Evolutionary conservation across 1,284 basidiomycete species (phyloP), one percentile per base, ranked within the genome.

Genomic region (Rhizoctonia solani): DNA sequence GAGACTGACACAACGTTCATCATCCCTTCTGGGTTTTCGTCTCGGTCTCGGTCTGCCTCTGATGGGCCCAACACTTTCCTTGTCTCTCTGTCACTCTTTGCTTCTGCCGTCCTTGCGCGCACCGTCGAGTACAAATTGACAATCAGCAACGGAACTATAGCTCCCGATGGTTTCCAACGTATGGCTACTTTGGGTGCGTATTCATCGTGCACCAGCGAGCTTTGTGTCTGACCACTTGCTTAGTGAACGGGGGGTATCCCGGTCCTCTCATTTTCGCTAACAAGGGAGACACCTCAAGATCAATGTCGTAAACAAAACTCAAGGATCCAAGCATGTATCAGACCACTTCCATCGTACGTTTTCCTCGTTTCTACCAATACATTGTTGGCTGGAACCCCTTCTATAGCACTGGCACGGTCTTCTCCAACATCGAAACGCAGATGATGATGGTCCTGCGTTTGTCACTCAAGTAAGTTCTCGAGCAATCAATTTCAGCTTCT

Each of bases 321-420:
- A 70, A 54, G 19, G 71, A 73, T 42, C 44, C 70, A 23, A 69
- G 72, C 13, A 71, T 75, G 70, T 68, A 69, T 19, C 73, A 73
- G 1, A 71, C 72, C 23, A 74, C 76, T 9, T 74, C 74, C 30
- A 72, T 76, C 14, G 67, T 73, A 50, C 39, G 74, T 55, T n/a
- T 66, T 21, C 39, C 21, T 66, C 14, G n/a, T 4, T 8, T 13
- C 11, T 29, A 55, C 23, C 29, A 47, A 29, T n/a, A 52, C 69
- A 71, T 41, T 6, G 27, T 27, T 27, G 37, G 19, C 21, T 21
- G 11, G 16, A 8, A 39, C 19, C 4, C 46, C n/a, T 27, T 23
- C 11, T 61, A 32, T 68, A 83, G 81, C 82, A 83, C 70, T 83
- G 81, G 81, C 82, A 83, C 66, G 82, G 82, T 8, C 69, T 83